Base-by-base conservation (phyloP, 2,329 filamentous ascomycete species). In the Gremmenia infestans region DNA sequence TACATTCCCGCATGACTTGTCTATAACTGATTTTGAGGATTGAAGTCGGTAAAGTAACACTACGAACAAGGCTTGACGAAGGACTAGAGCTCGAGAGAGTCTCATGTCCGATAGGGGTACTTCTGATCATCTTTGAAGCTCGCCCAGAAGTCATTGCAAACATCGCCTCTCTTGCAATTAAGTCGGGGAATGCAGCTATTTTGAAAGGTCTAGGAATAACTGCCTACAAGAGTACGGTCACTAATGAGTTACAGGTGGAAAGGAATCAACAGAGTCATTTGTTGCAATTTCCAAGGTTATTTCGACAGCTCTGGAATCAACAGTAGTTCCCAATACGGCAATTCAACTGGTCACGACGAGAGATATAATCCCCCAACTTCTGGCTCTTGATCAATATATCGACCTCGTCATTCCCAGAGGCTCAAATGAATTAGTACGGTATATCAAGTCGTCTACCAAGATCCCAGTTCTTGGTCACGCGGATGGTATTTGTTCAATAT, bases 111-210 rank as follows among this genome's bases (percentile, higher is more conserved):
- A 97, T 99, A 65, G 94, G 94, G 57, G 92, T 97, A n/a, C 82
- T 99, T 43, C 82, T 99, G 63, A 94, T 99, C 74, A 97, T 99
- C 69, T 99, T 99, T 70, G 94, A 99, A 75, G 94, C 94, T 37
- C 88, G 94, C 7, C 94, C 94, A 6, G 94, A 99, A 74, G 94
- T 99, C 62, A 97, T 99, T 69, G 94, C 93, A 69, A 99, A 99
- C 73, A 97, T 99, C 68, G 91, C 94, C 60, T 90, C 92, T 4
- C 80, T 99, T 23, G 92, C 94, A 39, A 89, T 99, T 73, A 99
- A 99, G 72, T 97, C 93, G 12, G 94, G 91, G 67, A 99, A 99
- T 72, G 89, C 94, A 37, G 94, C 92, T 51, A 97, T 99, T 67
- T 78, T 99, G 59, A 99, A 99, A 79, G 93, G 86, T 81, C 66